phyloP scores from a whole-genome alignment of 768 basidiomycete genomes.

The Hypholoma sublateritium region DNA sequence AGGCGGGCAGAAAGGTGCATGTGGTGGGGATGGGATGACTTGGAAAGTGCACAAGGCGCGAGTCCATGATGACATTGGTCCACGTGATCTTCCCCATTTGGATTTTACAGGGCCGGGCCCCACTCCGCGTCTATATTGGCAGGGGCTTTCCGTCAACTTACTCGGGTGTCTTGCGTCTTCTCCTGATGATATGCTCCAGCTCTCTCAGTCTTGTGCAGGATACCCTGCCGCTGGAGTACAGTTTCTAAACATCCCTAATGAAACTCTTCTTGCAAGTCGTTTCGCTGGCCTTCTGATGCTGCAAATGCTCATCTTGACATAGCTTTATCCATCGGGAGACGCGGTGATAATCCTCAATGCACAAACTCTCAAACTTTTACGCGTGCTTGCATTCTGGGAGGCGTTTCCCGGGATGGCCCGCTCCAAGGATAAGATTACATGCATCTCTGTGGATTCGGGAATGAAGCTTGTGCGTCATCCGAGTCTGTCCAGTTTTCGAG shows the following conservation, averaged over 20 bases:
- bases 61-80: constrained; percentile 2
- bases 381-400: constrained; percentile 78
- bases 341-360: constrained; percentile 73
- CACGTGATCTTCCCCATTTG: constrained; percentile 1
- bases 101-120: neutral
- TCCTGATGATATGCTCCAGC: constrained; percentile 35
- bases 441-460: constrained; percentile 69
- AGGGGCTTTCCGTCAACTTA: neutral
- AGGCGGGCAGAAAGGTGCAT: constrained; percentile 22
- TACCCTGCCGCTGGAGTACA: constrained; percentile 56
- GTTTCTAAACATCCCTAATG: constrained; percentile 54
- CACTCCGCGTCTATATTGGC: too few species aligned
- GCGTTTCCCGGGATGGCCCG: constrained; percentile 66
- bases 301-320: constrained; percentile 11
- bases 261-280: constrained; percentile 56
- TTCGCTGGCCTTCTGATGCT: too few species aligned
- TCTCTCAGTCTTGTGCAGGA: constrained; percentile 39
- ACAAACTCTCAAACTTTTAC: constrained; percentile 58
- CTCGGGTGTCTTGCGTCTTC: neutral
- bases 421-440: constrained; percentile 47
- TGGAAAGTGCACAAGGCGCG: neutral
- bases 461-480: constrained; percentile 72
- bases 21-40: constrained; percentile 19
- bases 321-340: constrained; percentile 77
- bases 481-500: neutral